Percentiles rank a stretch among this genome's conserved stretches.
These are phyloP conservation scores for Whalleya microplaca DNA, from an alignment of 2,329 filamentous ascomycete species.

Conservation along the genomic window DNA sequence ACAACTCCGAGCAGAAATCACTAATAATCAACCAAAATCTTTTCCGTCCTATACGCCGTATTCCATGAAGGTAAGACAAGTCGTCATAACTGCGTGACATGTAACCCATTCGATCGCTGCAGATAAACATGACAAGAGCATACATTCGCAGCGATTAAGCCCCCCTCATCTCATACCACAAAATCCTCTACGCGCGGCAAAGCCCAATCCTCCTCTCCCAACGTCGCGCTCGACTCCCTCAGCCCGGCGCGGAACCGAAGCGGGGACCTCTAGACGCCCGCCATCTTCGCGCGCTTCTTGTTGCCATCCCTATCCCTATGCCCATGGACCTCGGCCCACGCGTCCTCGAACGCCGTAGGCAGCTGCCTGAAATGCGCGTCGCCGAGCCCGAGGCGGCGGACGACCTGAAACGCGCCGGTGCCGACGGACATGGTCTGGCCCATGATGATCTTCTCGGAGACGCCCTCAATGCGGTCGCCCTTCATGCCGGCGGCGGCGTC, in stretches of 20 bases:
- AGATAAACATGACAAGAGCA: too few relatives aligned
- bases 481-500: conserved; percentile 93
- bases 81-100: not conserved
- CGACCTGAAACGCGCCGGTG: conserved; percentile 89
- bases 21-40: not conserved
- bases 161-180: not conserved
- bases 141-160: not conserved
- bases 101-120: not conserved
- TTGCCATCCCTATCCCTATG: too few relatives aligned
- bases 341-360: conserved; percentile 73
- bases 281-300: conserved; percentile 19
- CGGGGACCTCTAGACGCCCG: not conserved
- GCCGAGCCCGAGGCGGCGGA: conserved; percentile 72
- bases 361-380: conserved; percentile 60
- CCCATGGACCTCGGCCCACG: conserved; percentile 57
- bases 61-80: not conserved
- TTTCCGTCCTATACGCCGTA: not conserved
- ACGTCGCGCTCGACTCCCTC: not conserved
- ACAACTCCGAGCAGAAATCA: too few relatives aligned
- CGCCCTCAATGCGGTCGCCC: conserved; percentile 88
- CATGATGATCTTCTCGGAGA: conserved; percentile 97
- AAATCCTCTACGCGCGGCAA: not conserved
- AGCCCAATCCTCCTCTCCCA: not conserved
- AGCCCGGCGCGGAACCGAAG: not conserved
- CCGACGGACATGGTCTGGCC: conserved; percentile 92